Percentiles rank a stretch among this genome's conserved stretches.
Evolutionary conservation across 306 rosid genomes (phyloP).

Genomic region (Vigna radiata): DNA sequence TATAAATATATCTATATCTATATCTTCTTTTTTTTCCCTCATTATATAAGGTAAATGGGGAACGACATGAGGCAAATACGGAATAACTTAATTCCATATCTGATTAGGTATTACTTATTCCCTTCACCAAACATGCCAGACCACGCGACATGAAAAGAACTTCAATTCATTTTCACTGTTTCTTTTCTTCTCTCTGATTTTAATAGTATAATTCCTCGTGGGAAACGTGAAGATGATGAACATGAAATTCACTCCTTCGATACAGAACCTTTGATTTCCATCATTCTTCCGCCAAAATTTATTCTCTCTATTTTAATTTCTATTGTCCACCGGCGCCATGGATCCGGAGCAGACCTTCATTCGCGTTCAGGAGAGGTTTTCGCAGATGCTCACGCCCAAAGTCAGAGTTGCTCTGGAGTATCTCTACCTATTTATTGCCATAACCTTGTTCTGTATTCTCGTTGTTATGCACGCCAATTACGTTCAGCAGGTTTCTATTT

Average conservation of each 20-base stretch:
- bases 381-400: constrained; percentile 91
- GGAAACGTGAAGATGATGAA: neutral
- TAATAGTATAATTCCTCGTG: neutral
- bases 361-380: constrained; percentile 93
- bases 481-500: constrained; percentile 80
- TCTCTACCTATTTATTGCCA: constrained; percentile 72
- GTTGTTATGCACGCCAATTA: constrained; percentile 99
- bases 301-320: no score
- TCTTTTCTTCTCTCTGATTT: neutral
- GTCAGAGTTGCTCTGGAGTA: constrained; percentile 90
- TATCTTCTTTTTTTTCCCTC: no score
- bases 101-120: neutral
- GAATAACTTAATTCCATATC: neutral
- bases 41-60: neutral
- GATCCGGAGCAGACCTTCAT: constrained; percentile 99
- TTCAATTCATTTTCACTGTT: neutral
- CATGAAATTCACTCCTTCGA: neutral
- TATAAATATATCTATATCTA: no score
- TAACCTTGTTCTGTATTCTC: constrained; percentile 90
- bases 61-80: neutral
- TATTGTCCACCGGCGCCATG: constrained; percentile 48
- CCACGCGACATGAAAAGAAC: no score
- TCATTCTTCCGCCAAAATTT: neutral
- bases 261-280: constrained; percentile 21
- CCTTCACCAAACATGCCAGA: no score